A percentile compares a stretch with the other conserved stretches of the same genome.
phyloP scores from a whole-genome alignment of 768 basidiomycete genomes.

The Mycena rosella region DNA sequence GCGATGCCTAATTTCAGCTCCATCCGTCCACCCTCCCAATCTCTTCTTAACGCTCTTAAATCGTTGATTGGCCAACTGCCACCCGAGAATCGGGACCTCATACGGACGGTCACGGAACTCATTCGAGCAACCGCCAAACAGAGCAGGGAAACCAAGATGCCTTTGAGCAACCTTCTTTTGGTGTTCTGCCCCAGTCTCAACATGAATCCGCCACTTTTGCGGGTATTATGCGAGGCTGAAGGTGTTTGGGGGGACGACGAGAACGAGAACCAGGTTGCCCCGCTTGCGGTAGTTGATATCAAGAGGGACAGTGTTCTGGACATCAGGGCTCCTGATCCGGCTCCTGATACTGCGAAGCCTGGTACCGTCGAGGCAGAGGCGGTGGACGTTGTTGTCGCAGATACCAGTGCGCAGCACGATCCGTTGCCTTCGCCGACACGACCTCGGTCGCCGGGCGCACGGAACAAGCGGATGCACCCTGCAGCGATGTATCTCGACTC shows the following conservation, averaged over 20 bases:
- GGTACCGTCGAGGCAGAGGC: neutral
- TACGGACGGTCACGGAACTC: conserved; percentile 84
- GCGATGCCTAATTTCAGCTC: conserved; percentile 77
- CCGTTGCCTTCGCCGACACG: conserved; percentile 27
- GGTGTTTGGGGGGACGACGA: conserved; percentile 69
- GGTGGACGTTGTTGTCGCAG: neutral
- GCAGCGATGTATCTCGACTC: conserved; percentile 32
- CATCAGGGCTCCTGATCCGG: conserved; percentile 41
- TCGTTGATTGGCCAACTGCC: conserved; percentile 79
- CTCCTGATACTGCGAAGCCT: conserved; percentile 32
- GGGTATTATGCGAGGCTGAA: conserved; percentile 78
- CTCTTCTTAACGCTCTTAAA: conserved; percentile 69
- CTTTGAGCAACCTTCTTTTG: conserved; percentile 86
- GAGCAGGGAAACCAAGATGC: conserved; percentile 89
- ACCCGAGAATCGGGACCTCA: conserved; percentile 84
- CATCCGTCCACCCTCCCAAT: conserved; percentile 70
- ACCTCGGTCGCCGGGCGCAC: conserved; percentile 32
- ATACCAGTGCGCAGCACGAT: neutral
- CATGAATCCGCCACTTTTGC: conserved; percentile 80
- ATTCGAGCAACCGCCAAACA: conserved; percentile 80
- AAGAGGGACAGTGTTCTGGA: conserved; percentile 43
- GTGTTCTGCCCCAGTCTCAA: conserved; percentile 90
- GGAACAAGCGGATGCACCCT: conserved; percentile 30
- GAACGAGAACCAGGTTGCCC: conserved; percentile 37
- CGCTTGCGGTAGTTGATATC: conserved; percentile 38